phyloP scores from a whole-genome alignment of 371 early-diverging fungal genomes.

The Mucor ambiguus region DNA sequence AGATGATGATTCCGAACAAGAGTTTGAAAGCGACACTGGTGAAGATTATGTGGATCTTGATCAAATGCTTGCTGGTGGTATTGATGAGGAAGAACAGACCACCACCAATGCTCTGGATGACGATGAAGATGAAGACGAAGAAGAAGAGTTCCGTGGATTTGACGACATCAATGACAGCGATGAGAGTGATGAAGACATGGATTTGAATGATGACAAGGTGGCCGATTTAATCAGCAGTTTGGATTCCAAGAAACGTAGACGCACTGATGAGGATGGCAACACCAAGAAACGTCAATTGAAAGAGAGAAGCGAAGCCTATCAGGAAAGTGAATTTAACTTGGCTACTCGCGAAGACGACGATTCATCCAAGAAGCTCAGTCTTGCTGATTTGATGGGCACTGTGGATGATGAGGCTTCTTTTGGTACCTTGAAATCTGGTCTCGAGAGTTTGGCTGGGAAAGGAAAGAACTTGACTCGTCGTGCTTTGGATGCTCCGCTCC shows the following conservation, averaged over 20 bases:
- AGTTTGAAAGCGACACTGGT: constrained; percentile 51
- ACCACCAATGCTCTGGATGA: constrained; percentile 5
- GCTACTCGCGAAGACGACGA: constrained; percentile 46
- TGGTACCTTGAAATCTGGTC: constrained; percentile 62
- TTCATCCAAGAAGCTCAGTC: constrained; percentile 61
- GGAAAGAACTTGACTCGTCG: constrained; percentile 47
- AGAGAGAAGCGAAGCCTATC: constrained; percentile 73
- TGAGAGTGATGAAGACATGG: constrained; percentile 35
- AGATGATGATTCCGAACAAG: constrained; percentile 51
- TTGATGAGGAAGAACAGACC: constrained; percentile 34
- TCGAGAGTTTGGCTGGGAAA: constrained; percentile 61
- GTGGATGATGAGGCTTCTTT: constrained; percentile 65
- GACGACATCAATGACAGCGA: constrained; percentile 37
- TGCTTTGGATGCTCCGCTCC: constrained; percentile 79
- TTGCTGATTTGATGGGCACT: constrained; percentile 76
- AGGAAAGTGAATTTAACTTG: constrained; percentile 82
- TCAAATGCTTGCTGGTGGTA: constrained; percentile 54
- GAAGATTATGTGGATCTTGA: constrained; percentile 62
- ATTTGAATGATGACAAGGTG: constrained; percentile 33
- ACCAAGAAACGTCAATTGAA: constrained; percentile 48
- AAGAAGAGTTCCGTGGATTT: constrained; percentile 35
- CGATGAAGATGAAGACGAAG: constrained; percentile 23
- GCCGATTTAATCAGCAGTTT: constrained; percentile 51
- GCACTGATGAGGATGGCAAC: constrained; percentile 41
- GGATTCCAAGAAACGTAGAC: constrained; percentile 51